Percentiles rank a stretch among this genome's conserved stretches.
Conservation (phyloP, 352 stramenopile species). For the Pythium folliculosum region DNA sequence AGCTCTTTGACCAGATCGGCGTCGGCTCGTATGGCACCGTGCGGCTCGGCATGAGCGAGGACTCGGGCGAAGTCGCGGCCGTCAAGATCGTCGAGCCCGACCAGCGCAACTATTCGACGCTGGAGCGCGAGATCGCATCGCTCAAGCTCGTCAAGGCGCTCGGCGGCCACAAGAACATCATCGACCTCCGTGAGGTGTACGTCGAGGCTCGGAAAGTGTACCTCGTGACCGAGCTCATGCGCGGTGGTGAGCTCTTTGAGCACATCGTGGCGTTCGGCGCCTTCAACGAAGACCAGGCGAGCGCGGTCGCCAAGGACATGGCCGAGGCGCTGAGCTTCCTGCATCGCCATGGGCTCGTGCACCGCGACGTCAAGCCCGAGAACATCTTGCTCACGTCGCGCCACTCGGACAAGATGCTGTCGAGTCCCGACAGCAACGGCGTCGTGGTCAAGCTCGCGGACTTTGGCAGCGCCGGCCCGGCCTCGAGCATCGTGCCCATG, state of each 20-base stretch:
- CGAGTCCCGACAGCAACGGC: slow-evolving; percentile 16
- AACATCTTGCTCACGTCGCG: slow-evolving; percentile 67
- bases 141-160: slow-evolving; percentile 73
- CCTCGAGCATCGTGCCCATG: slow-evolving; percentile 28
- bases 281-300: slow-evolving; percentile 53
- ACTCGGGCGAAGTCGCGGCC: slow-evolving; percentile 68
- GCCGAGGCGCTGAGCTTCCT: slow-evolving; percentile 67
- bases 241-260: slow-evolving; percentile 91
- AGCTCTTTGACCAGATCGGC: slow-evolving; percentile 75
- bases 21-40: slow-evolving; percentile 72
- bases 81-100: slow-evolving; percentile 72
- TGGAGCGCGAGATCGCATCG: slow-evolving; percentile 73
- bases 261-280: slow-evolving; percentile 77
- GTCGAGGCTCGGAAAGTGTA: slow-evolving; percentile 75
- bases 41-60: slow-evolving; percentile 62
- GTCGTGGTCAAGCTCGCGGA: slow-evolving; percentile 69
- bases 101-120: slow-evolving; percentile 42
- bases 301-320: slow-evolving; percentile 54
- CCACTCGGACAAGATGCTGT: slow-evolving; percentile 30
- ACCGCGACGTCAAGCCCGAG: slow-evolving; percentile 86
- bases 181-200: slow-evolving; percentile 84
- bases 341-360: slow-evolving; percentile 67
- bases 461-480: slow-evolving; percentile 75
- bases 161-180: slow-evolving; percentile 85
- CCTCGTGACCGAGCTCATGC: slow-evolving; percentile 87